Percentiles rank a stretch among this genome's conserved stretches.
Evolutionary conservation across 2,329 filamentous ascomycete genomes (phyloP).

Genomic region (Fonsecaea multimorphosa): DNA sequence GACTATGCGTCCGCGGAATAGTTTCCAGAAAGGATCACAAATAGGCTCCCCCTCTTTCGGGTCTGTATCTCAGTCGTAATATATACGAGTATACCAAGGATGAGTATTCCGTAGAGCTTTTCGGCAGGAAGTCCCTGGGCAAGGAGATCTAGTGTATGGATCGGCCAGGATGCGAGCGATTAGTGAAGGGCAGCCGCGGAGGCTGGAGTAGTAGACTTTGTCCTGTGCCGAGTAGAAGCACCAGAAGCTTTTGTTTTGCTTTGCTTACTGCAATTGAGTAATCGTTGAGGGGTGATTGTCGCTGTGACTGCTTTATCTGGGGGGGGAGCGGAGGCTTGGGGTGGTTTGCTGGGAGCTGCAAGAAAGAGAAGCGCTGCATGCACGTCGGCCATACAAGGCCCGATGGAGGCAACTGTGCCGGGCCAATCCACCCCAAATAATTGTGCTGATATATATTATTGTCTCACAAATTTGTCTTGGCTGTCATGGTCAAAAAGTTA

Average conservation of each 20-base stretch:
- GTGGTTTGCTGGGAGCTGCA: background rate
- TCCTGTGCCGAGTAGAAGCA: background rate
- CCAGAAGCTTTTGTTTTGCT: background rate
- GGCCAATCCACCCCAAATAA: background rate
- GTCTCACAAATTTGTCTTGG: constrained; percentile 25
- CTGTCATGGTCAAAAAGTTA: constrained; percentile 40
- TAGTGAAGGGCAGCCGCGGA: background rate
- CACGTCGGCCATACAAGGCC: background rate
- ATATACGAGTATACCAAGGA: too few relatives aligned
- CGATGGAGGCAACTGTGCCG: background rate
- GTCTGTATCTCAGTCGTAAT: too few relatives aligned
- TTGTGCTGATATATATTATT: constrained; percentile 24
- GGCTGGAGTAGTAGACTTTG: background rate
- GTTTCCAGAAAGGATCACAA: background rate
- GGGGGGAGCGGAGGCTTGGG: background rate
- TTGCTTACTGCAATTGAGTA: background rate
- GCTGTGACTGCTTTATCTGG: background rate
- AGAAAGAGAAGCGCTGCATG: background rate
- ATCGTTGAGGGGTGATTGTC: background rate
- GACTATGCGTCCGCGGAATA: background rate
- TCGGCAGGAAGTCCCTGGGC: background rate
- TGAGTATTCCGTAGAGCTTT: background rate
- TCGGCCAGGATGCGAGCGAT: background rate
- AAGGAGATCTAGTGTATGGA: too few relatives aligned
- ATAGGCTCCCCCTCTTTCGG: background rate